Conservation (phyloP, 192 early-diverging fungal genomes). For the Coemansia sp. region DNA sequence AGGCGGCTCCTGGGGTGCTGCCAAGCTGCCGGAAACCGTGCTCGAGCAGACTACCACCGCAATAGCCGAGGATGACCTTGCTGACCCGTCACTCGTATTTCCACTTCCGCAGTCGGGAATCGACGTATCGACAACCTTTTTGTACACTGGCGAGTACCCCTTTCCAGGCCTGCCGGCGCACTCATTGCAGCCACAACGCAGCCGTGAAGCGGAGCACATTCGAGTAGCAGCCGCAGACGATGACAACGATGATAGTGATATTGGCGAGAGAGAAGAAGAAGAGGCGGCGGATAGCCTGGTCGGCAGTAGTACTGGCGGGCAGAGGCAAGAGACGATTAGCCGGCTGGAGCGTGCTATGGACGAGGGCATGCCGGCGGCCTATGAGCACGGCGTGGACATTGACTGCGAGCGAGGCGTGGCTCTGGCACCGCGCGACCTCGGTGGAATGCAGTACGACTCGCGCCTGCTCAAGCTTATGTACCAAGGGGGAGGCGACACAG, state of each 20-base stretch:
- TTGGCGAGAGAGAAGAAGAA: background rate
- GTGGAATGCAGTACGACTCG: constrained; percentile 51
- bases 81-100: background rate
- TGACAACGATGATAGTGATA: background rate
- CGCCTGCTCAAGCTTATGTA: constrained; percentile 23
- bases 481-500: background rate
- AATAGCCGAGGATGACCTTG: background rate
- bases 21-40: background rate
- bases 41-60: background rate
- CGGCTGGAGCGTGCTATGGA: constrained; percentile 40
- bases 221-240: background rate
- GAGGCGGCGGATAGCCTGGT: background rate
- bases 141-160: constrained; percentile 39
- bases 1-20: constrained; percentile 12
- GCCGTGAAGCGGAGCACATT: constrained; percentile 10
- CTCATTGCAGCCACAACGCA: background rate
- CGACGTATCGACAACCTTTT: constrained; percentile 35
- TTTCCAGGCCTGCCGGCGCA: constrained; percentile 30
- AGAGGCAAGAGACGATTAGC: constrained; percentile 15
- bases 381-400: constrained; percentile 43
- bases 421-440: constrained; percentile 36
- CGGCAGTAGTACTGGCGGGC: background rate
- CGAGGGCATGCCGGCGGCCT: constrained; percentile 40
- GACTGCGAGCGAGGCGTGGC: constrained; percentile 45
- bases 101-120: constrained; percentile 26